Base-by-base conservation (phyloP, 2,329 filamentous ascomycete genomes). In the Colletotrichum simmondsii region DNA sequence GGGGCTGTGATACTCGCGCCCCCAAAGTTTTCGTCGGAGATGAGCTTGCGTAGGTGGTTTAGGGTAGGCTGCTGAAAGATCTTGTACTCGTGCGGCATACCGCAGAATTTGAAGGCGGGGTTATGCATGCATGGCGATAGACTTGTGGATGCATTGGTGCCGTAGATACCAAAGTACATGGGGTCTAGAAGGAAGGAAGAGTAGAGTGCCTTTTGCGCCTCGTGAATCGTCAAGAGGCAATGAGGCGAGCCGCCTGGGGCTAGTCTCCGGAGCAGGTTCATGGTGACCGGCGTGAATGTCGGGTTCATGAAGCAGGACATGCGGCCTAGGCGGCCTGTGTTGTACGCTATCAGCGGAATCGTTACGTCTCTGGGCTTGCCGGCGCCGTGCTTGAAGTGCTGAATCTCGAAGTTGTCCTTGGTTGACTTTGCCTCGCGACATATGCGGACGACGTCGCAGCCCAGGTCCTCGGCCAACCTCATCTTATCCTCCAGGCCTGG, bases 51-150 rank as follows among this genome's bases (percentile, higher is more conserved):
- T n/a, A 95, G 83, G 14, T 90, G 89, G 53, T 89, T 87, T 8
- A 95, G 80, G 0, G 89, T 89, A 22, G 86, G 82, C 6, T 90
- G 90, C 61, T 93, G 91, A 68, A 90, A 86, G 2, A 90, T 89
- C 24, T 85, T 82, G 78, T 94, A 95, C 5, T 86, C 81, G 76
- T 95, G 93, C 0, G 90, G 91, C 80, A 95, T 90, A 0, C 93
- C 93, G 75, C 90, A 92, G 1, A 87, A 88, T 63, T 86, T 84
- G 69, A 93, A 90, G 0, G 92, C 93, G 4, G 91, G 87, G 67
- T 91, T 93, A 79, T 95, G 93, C 92, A 95, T 95, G 7, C 91
- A 91, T 1, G 93, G 93, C 0, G 93, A 95, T 68, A 95, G 80
- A 78, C 92, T 94, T 82, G 93, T 93, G 65, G 87, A 89, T 10